phyloP scores from a whole-genome alignment of 352 stramenopile genomes.

The Globisporangium cylindrosporum region DNA sequence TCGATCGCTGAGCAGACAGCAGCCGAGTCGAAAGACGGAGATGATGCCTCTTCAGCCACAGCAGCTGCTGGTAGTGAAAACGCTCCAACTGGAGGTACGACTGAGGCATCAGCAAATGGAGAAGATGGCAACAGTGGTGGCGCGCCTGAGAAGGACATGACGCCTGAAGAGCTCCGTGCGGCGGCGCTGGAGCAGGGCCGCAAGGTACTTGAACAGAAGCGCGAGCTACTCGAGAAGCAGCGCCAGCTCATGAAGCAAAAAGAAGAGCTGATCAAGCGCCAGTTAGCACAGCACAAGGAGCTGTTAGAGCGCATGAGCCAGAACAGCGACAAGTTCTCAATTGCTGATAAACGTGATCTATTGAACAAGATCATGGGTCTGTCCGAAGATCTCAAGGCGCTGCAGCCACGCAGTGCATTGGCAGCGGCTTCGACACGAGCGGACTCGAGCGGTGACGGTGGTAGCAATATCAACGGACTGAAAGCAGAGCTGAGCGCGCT shows the following conservation, averaged over 20 bases:
- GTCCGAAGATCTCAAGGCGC: slow-evolving; percentile 62
- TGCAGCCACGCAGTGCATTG: slow-evolving; percentile 30
- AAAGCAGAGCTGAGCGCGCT: slow-evolving; percentile 69
- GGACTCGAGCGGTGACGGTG: slow-evolving; percentile 11
- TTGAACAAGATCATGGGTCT: slow-evolving; percentile 83
- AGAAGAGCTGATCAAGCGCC: slow-evolving; percentile 75
- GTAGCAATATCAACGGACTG: slow-evolving; percentile 44
- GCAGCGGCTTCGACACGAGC: slow-evolving; percentile 6
- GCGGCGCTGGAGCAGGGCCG: slow-evolving; percentile 77
- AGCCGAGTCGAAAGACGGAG: slow-evolving; percentile 30
- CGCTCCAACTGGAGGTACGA: background rate
- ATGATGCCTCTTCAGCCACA: slow-evolving; percentile 16
- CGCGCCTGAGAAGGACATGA: slow-evolving; percentile 58
- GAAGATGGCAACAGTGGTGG: slow-evolving; percentile 21
- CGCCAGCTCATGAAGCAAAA: slow-evolving; percentile 82
- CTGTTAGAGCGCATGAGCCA: slow-evolving; percentile 78
- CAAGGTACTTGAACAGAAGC: slow-evolving; percentile 82
- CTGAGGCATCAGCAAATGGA: slow-evolving; percentile 3
- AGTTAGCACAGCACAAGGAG: slow-evolving; percentile 80
- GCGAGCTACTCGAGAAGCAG: slow-evolving; percentile 85
- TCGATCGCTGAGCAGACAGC: slow-evolving; percentile 35
- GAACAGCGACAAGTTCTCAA: slow-evolving; percentile 67
- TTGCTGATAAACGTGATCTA: slow-evolving; percentile 70
- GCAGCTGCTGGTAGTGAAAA: background rate
- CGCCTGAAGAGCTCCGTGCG: slow-evolving; percentile 63